Evolutionary conservation across 768 basidiomycete genomes (phyloP).

Genomic region (Mycena galericulata): DNA sequence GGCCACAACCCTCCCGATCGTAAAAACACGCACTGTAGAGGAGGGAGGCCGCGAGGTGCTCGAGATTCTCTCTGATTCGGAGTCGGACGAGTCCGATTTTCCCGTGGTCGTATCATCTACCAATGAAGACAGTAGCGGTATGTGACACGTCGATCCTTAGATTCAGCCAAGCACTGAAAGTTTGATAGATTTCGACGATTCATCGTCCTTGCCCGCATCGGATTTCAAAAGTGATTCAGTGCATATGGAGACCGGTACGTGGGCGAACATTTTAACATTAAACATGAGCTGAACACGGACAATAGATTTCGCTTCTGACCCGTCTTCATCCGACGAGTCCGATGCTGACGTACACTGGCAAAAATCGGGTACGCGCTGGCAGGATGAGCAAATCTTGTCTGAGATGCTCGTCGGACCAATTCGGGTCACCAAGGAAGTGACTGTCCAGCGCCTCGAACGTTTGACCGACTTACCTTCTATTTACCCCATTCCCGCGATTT

Average conservation of each 20-base stretch:
- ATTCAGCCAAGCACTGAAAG: too few relatives aligned
- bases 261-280: too few relatives aligned
- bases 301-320: background rate
- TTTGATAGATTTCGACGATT: too few relatives aligned
- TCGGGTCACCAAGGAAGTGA: constrained; percentile 21
- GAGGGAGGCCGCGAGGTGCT: background rate
- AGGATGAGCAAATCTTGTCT: background rate
- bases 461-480: constrained; percentile 14
- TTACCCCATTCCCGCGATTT: constrained; percentile 28
- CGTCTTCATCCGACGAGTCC: background rate
- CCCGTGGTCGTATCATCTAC: too few relatives aligned
- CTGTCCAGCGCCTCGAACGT: constrained; percentile 34
- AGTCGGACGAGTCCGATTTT: background rate
- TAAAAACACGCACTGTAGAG: background rate
- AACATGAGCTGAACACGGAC: too few relatives aligned
- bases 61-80: constrained; percentile 5
- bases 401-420: background rate
- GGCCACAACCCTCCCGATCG: background rate
- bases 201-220: too few relatives aligned
- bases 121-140: too few relatives aligned
- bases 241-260: too few relatives aligned
- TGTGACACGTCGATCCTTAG: too few relatives aligned
- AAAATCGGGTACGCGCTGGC: constrained; percentile 6
- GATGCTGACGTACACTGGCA: background rate
- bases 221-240: too few relatives aligned